Evolutionary conservation across 805 yeast species (phyloP), one percentile per base, ranked within the genome.

Genomic region (Starmerella vaccinii): DNA sequence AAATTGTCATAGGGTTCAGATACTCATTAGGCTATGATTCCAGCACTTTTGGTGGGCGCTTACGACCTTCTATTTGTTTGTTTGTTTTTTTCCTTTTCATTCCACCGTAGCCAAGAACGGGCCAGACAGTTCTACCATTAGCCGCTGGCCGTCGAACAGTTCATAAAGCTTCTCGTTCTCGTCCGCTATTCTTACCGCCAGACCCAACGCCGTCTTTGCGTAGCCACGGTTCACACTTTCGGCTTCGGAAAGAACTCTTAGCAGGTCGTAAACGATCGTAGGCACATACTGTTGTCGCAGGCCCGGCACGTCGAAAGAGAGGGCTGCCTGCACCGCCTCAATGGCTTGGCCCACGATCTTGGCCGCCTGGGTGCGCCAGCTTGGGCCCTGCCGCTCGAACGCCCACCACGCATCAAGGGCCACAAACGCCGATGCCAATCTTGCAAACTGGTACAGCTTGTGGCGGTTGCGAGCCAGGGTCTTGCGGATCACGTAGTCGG

Each of bases 271-370:
- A 32, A 86, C 72, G 49, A 87, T 64, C 56, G 75, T 76, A 15
- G 97, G 95, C 6, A 86, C 75, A 64, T 86, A 88, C 18, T 78
- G 64, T 10, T 78, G 71, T 60, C 95, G 76, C 46, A 84, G 69
- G 41, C 66, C 65, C 47, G 47, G 41, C 21, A 37, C 47, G 27
- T 40, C 46, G 49, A 51, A 55, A 23, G 24, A 22, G 16, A 57
- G 39, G 22, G 55, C 55, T 3, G 39, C 13, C 24, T 27, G 16
- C 7, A 56, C 58, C 3, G 52, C 12, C 26, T 54, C 55, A 19
- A 44, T 29, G 10, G 49, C 43, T n/a, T 16, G 13, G 21, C 52
- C 53, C 4, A 54, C 40, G 23, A 46, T 23, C 26, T 40, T 30
- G 7, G 46, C 34, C 6, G 54, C 49, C 16, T 49, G 21, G 8